Percentiles rank a stretch among this genome's conserved stretches.
Conservation (phyloP, 768 basidiomycete genomes). For the Psilocybe tampanensis region DNA sequence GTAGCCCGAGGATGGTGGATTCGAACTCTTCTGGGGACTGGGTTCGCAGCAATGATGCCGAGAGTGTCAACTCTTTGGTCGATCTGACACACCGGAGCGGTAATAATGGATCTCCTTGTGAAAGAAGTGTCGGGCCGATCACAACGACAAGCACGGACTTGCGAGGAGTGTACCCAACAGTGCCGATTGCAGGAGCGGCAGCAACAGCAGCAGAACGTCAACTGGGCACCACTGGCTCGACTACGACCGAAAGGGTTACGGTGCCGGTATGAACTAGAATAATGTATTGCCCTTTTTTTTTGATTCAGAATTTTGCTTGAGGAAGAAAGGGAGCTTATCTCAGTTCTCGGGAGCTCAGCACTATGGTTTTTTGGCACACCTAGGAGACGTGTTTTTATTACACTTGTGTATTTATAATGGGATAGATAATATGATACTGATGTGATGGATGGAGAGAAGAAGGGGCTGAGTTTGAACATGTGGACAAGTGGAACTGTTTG, state of each 20-base stretch:
- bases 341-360: no score
- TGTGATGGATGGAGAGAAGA: slow-evolving; percentile 1
- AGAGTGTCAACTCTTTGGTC: background rate
- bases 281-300: no score
- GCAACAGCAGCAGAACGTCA: no score
- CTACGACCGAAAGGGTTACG: slow-evolving; percentile 6
- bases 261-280: slow-evolving; percentile 13
- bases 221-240: background rate
- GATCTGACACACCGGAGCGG: background rate
- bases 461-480: slow-evolving; percentile 19
- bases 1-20: background rate
- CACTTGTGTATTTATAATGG: no score
- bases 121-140: background rate
- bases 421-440: background rate
- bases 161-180: background rate
- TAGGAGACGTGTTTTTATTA: slow-evolving; percentile 13
- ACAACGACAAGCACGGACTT: background rate
- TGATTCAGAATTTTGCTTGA: no score
- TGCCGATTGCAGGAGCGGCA: no score
- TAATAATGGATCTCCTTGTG: background rate
- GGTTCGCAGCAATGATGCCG: background rate
- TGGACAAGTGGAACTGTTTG: background rate
- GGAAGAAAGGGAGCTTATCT: no score
- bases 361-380: no score
- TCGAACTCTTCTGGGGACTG: background rate